Conservation (phyloP, 495 filamentous ascomycete species). For the Aspergillus cristatus region DNA sequence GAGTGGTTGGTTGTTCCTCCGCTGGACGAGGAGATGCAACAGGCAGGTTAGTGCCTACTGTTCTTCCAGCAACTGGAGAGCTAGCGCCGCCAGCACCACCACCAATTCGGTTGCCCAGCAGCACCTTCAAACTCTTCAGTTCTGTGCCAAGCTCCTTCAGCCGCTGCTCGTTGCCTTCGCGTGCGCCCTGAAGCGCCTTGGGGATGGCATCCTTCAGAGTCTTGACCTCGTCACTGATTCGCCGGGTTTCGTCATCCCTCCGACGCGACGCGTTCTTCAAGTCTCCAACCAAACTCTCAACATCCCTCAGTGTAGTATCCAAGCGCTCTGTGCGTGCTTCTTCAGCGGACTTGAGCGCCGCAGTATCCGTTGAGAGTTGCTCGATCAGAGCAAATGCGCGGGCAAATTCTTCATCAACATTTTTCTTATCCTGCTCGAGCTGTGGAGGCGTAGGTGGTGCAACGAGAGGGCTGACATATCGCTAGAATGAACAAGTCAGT, state of each 20-base stretch:
- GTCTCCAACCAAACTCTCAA: constrained; percentile 72
- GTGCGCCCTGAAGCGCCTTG: constrained; percentile 76
- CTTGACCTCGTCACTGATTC: constrained; percentile 79
- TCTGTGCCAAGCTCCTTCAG: constrained; percentile 81
- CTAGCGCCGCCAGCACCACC: constrained; percentile 24
- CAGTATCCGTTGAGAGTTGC: constrained; percentile 82
- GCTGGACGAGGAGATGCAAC: constrained; percentile 22
- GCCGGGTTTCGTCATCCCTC: constrained; percentile 75
- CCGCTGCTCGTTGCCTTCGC: constrained; percentile 68
- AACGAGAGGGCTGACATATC: constrained; percentile 85
- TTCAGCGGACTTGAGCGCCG: constrained; percentile 76
- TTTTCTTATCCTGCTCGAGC: constrained; percentile 83
- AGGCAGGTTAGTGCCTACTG: constrained; percentile 18
- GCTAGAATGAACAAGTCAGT: constrained; percentile 34
- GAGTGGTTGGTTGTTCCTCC: constrained; percentile 9
- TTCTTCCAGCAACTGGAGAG: constrained; percentile 25
- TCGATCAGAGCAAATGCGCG: constrained; percentile 87
- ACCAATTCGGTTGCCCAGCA: constrained; percentile 74
- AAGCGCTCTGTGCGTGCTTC: constrained; percentile 73
- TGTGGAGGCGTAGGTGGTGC: constrained; percentile 89
- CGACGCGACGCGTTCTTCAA: constrained; percentile 69
- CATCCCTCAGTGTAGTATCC: constrained; percentile 70
- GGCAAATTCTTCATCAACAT: constrained; percentile 85
- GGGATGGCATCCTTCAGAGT: constrained; percentile 76
- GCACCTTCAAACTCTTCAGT: constrained; percentile 82